phyloP scores from a whole-genome alignment of 2,329 filamentous ascomycete species.

The Exophiala lecanii-corni region DNA sequence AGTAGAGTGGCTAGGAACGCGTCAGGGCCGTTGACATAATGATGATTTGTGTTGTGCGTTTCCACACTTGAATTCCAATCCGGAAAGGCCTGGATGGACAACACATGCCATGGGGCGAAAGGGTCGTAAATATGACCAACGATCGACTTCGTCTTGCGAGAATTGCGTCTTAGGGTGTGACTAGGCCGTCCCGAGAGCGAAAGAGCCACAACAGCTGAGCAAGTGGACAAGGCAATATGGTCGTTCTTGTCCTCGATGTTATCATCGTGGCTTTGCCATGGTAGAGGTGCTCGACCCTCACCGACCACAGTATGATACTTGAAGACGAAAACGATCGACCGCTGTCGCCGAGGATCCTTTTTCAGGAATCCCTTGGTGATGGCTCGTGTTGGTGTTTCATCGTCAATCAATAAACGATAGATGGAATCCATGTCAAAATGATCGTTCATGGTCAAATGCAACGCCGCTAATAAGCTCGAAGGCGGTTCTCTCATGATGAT shows the following conservation, averaged over 20 bases:
- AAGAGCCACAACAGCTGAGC: slow-evolving; percentile 56
- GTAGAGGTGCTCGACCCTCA: slow-evolving; percentile 51
- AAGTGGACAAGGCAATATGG: slow-evolving; percentile 58
- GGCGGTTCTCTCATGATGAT: slow-evolving; percentile 59
- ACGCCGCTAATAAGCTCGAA: slow-evolving; percentile 55
- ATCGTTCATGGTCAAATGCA: slow-evolving; percentile 54
- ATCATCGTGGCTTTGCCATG: slow-evolving; percentile 56
- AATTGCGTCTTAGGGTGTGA: slow-evolving; percentile 46
- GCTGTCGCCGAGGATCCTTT: slow-evolving; percentile 44
- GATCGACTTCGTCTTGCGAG: slow-evolving; percentile 44
- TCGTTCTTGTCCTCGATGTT: slow-evolving; percentile 35
- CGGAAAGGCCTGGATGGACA: slow-evolving; percentile 56
- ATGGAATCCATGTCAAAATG: slow-evolving; percentile 62
- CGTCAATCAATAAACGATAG: slow-evolving; percentile 50
- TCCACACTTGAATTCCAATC: slow-evolving; percentile 56
- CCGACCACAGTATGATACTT: slow-evolving; percentile 62
- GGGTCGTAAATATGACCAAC: slow-evolving; percentile 55
- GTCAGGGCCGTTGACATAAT: slow-evolving; percentile 57
- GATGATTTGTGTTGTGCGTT: slow-evolving; percentile 51
- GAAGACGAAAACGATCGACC: slow-evolving; percentile 59
- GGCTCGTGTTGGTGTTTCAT: slow-evolving; percentile 35
- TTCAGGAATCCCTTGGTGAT: slow-evolving; percentile 50
- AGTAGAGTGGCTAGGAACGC: slow-evolving; percentile 57
- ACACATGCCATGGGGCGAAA: slow-evolving; percentile 57
- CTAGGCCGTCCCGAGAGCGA: slow-evolving; percentile 51